Evolutionary conservation across 2,329 filamentous ascomycete genomes (phyloP), one percentile per base, ranked within the genome.

Genomic region (Curvularia sp.): DNA sequence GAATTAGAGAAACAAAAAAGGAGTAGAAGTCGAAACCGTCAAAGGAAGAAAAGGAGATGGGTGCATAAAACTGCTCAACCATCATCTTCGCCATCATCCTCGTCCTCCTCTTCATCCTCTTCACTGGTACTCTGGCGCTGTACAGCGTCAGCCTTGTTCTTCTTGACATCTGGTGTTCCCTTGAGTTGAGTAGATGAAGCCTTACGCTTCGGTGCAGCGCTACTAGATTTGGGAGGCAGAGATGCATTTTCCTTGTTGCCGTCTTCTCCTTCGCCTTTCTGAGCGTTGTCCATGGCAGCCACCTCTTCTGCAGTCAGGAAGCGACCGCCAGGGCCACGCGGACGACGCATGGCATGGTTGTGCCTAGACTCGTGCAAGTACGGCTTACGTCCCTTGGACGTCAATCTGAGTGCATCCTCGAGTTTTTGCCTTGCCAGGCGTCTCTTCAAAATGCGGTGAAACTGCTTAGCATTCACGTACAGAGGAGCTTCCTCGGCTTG

Each of bases 391-490:
- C 94, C 94, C 80, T 99, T 99, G 9, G 90, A 96, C 0, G 95
- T 98, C 57, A 98, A 81, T 41, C 95, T 87, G 42, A 99, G 80
- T 53, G 93, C 91, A 77, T 99, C 95, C 77, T 99, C 95, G 15
- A 99, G 83, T 75, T 92, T 92, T 78, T 98, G 95, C 32, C 95
- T 87, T 6, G 95, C 95, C 63, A 98, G 92, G 58, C 95, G 87
- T 57, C 95, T 87, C 82, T 99, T 98, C 53, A 99, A 80, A 48
- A 99, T 99, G 25, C 95, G 90, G 75, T 99, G 95, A 69, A 99
- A 99, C 73, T 99, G 95, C 77, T 99, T 99, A 5, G 95, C 95
- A 71, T 99, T 99, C 72, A 99, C 95, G 69, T 99, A 99, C 1
- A 99, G 82, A 0, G 95, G 95, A 0, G 94, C 94, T 74, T 99